Base-by-base conservation (phyloP, 2,329 filamentous ascomycete genomes). In the Xylaria polymorpha region DNA sequence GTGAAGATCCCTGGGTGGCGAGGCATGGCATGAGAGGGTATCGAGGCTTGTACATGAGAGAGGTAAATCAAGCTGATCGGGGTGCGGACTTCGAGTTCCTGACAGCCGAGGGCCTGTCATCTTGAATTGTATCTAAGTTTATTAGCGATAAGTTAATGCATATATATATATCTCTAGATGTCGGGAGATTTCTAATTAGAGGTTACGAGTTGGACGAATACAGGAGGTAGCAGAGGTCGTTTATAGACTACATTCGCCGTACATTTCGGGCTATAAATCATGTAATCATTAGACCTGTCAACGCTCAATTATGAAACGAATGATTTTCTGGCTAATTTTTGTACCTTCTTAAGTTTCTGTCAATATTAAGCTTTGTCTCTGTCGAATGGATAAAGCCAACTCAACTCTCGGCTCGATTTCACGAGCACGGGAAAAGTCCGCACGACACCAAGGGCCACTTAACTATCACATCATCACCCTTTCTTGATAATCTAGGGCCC, bases 61-160 rank as follows among this genome's bases (percentile, higher is more conserved):
- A 81, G 18, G 88, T 90, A 0, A 89, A 87, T 20, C 87, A 90
- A 76, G 88, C 88, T 0, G 83, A 90, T 70, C 73, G 83, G 1
- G 88, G 88, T 0, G 86, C 83, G 0, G 88, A 91, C 75, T 90
- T 91, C 78, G 87, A 87, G 69, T 90, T 91, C 66, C 77, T 91
- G 63, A 88, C 83, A 1, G 85, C 85, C 1, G 74, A 74, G 25
- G 83, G 83, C 4, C 70, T 67, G 14, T 56, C 48, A 3, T 46
- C 32, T 20, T 63, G 20, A 65, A 32, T 59, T n/a, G 6, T n/a
- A 29, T 22, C 20, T 39, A 29, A 35, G 4, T 43, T 4, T 1
- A 6, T 15, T 15, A 10, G 12, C 10, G 15, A 22, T 39, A 8
- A 56, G 20, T 14, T 56, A 56, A 22, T 37, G 7, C 41, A n/a